Conservation (phyloP, 139 green algal species). For the Edaphochlamys debaryana region DNA sequence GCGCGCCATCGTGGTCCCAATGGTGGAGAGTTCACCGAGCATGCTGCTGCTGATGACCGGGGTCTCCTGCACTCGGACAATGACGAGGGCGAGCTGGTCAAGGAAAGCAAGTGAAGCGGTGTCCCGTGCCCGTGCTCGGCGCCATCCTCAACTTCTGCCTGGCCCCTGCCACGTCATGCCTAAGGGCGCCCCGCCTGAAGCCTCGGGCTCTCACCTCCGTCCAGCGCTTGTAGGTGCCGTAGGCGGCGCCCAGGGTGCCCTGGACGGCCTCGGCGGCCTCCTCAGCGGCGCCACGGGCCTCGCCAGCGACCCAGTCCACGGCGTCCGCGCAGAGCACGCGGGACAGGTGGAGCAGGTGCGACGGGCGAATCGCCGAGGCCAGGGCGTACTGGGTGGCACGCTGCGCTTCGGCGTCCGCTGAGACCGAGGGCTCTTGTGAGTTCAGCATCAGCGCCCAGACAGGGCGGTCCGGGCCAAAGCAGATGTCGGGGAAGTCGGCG, state of each 20-base stretch:
- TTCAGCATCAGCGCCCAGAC: conserved; percentile 19
- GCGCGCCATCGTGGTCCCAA: conserved; percentile 21
- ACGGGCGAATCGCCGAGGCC: too few species aligned
- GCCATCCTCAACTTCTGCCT: background rate
- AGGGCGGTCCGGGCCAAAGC: conserved; percentile 12
- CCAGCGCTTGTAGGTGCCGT: conserved; percentile 23
- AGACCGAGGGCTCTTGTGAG: background rate
- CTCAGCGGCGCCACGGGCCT: background rate
- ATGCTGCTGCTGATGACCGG: conserved; percentile 34
- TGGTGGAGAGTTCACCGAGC: conserved; percentile 35
- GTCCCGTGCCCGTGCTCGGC: background rate
- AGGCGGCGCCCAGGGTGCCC: background rate
- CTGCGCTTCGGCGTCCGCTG: background rate
- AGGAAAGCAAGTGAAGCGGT: background rate
- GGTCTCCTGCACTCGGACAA: conserved; percentile 1
- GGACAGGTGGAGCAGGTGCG: background rate
- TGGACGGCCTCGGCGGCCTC: background rate
- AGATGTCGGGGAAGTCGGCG: background rate
- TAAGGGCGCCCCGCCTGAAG: background rate
- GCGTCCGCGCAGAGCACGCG: background rate
- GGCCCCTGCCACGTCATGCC: background rate
- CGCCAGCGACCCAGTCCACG: background rate
- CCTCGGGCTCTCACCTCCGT: background rate
- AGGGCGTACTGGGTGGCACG: background rate
- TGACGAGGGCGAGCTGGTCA: background rate